phyloP scores from a whole-genome alignment of 495 filamentous ascomycete species.

The Aspergillus sclerotioniger region DNA sequence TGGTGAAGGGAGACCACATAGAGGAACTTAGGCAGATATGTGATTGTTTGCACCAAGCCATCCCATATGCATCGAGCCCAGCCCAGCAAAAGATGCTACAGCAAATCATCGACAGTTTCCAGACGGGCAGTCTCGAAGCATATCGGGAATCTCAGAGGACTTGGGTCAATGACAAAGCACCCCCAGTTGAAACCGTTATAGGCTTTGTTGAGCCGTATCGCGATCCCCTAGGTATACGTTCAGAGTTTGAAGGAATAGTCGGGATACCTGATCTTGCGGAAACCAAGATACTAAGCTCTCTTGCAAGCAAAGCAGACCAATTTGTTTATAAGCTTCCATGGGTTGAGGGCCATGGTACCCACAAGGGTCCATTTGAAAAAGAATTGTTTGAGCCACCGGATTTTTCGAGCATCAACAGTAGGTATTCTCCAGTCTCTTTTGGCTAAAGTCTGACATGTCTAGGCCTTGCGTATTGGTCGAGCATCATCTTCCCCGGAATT shows the following conservation, averaged over 20 bases:
- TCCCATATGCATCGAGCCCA: conserved; percentile 31
- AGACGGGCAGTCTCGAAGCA: conserved; percentile 31
- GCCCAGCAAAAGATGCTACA: conserved; percentile 27
- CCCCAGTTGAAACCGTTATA: conserved; percentile 44
- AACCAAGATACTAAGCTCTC: conserved; percentile 26
- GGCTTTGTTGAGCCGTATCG: conserved; percentile 51
- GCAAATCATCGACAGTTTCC: conserved; percentile 33
- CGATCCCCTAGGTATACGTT: conserved; percentile 43
- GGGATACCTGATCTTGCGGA: conserved; percentile 41
- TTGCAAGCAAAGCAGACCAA: conserved; percentile 30
- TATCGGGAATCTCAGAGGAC: conserved; percentile 36
- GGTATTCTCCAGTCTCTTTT: not conserved
- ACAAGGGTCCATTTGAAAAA: conserved; percentile 47
- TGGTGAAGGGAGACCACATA: conserved; percentile 28
- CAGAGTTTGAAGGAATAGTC: conserved; percentile 48
- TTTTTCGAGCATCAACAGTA: conserved; percentile 43
- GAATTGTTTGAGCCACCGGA: conserved; percentile 38
- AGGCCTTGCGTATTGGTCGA: conserved; percentile 45
- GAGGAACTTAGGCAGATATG: conserved; percentile 23
- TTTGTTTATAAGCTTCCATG: conserved; percentile 42
- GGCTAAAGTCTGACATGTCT: not conserved
- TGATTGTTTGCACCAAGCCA: conserved; percentile 18
- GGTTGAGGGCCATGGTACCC: conserved; percentile 28
- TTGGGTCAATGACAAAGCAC: conserved; percentile 42
- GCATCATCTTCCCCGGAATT: conserved; percentile 35